Percentiles rank a stretch among this genome's conserved stretches.
Evolutionary conservation across 306 rosid genomes (phyloP).

Genomic region (Rubus idaeus): DNA sequence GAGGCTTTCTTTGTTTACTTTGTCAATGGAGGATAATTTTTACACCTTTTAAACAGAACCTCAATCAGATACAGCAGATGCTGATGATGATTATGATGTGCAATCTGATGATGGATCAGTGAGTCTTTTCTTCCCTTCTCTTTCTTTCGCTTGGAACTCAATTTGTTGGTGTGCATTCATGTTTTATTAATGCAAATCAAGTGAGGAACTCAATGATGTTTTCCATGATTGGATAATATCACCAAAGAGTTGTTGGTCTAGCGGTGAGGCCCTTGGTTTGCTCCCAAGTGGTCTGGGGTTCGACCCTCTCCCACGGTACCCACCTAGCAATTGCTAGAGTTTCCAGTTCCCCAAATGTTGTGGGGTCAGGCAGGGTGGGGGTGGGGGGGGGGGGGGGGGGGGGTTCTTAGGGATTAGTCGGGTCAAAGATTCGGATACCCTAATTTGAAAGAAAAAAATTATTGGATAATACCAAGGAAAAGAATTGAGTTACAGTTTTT

Average conservation of each 20-base stretch:
- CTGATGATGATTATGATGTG: constrained; percentile 58
- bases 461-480: background rate
- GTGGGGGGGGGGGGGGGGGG: too few species aligned
- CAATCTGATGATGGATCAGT: constrained; percentile 68
- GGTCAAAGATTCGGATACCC: too few species aligned
- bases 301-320: too few species aligned
- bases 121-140: constrained; percentile 24
- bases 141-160: constrained; percentile 15
- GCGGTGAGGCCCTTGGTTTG: too few species aligned
- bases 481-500: background rate
- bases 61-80: constrained; percentile 25
- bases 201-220: background rate
- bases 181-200: constrained; percentile 1
- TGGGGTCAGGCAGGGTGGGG: too few species aligned
- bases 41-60: constrained; percentile 27
- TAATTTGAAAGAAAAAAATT: too few species aligned
- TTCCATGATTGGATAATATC: background rate
- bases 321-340: too few species aligned
- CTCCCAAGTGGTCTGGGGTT: too few species aligned
- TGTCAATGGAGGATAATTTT: constrained; percentile 17
- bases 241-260: too few species aligned
- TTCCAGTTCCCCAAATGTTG: too few species aligned
- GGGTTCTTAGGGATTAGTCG: too few species aligned
- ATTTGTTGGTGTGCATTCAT: background rate
- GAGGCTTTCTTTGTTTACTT: constrained; percentile 14